Base-by-base conservation (phyloP, 768 basidiomycete species). In the Russula virescens region DNA sequence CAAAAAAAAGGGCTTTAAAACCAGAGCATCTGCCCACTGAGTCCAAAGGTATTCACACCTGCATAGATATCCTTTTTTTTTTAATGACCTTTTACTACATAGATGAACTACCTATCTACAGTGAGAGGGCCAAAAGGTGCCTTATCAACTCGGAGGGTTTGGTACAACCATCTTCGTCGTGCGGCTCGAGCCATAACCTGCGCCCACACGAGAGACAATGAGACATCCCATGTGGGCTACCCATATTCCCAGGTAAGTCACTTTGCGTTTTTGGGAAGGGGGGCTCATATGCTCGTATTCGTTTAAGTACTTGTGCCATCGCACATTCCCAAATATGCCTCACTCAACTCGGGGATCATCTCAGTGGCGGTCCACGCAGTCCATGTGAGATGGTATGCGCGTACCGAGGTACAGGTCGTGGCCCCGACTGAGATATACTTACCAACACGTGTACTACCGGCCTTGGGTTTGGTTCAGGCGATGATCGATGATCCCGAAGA, bases 291-390 rank as follows among this genome's bases (percentile, higher is more conserved):
- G 34, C 10, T 14, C 25, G n/a, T n/a, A 28, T 50, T 7, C 18
- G 21, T 21, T n/a, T 35, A 59, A 57, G 40, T 43, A 35, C 45
- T 40, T 26, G 62, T 21, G 5, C 62, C 52, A 21, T 26, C 57
- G 25, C 56, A 52, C 28, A 13, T 52, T 26, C 40, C 42, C 58
- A 11, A 57, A 63, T 16, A 21, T 19, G 2, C 52, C 54, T 21
- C 62, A 60, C 31, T 21, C 55, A 1, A 90, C 72, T 88, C 86
- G 10, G 86, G 88, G 67, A 69, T 89, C 54, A 83, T 88, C 69
- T 69, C 86, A 43, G 86, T 85, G 58, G 87, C 85, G 2, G 72
- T 90, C 51, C 88, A 90, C 66, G 78, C 86, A 0, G 88, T 88
- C 8, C 70, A 75, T 52, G 69, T 80, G 38, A 73, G 74, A 19